Base-by-base conservation (phyloP, 31 red algal genomes). In the Endocladia muricata region DNA sequence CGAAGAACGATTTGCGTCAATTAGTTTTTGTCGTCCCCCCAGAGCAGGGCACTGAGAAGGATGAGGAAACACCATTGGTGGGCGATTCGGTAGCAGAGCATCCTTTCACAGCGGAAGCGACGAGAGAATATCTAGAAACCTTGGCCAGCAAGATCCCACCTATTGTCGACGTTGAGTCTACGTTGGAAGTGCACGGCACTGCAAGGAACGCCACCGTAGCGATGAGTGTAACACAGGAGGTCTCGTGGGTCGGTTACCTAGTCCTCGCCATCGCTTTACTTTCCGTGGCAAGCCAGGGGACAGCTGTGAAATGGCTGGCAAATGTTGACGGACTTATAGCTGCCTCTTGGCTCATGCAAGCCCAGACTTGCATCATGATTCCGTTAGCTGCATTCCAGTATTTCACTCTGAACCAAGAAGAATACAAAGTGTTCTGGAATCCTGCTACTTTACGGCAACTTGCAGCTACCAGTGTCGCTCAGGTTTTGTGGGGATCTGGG, bases 321-420 rank as follows among this genome's bases (percentile, higher is more conserved):
- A 78, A 60, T 39, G 74, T 88, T 21, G 74, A 77, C 17, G 84
- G 84, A 22, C 52, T 79, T 34, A 79, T 79, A 43, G 74, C 76
- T 26, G 84, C 84, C 2, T 38, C 73, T 30, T 88, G 84, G 84
- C 52, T 78, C 31, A 79, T 79, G 74, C 84, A 88, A 55, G 44
- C 62, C 13, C 76, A 78, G 55, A 79, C 84, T 21, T 39, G 31
- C 28, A 56, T 88, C 5, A 73, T 77, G 63, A 7, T 79, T 34
- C 84, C 84, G 6, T 70, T 88, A 23, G 84, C 74, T 29, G 55
- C 64, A 26, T 88, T 64, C 34, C 63, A 88, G 51, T 64, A 39
- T 33, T 31, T 78, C 19, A 70, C 74, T 0, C 48, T 88, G 84
- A 61, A 69, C 34, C 37, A 41, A 11, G 64, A 78, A 36, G 61